Conservation (phyloP, 352 stramenopile genomes). For the Plasmopara halstedii region DNA sequence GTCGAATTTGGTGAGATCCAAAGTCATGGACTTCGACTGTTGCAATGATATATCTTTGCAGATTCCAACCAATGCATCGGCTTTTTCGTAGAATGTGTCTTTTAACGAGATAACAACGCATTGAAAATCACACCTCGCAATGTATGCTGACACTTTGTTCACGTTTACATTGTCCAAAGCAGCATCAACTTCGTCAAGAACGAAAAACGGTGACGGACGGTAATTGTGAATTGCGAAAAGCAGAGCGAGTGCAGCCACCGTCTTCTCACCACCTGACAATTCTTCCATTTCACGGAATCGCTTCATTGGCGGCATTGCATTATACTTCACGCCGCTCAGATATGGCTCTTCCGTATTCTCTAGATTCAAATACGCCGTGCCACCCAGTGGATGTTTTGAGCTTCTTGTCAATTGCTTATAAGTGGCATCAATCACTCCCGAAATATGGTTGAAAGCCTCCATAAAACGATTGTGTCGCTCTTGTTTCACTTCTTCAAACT, state of each 20-base stretch:
- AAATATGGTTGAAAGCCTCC: constrained; percentile 94
- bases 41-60: constrained; percentile 75
- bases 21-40: constrained; percentile 64
- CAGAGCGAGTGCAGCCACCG: constrained; percentile 96
- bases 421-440: constrained; percentile 89
- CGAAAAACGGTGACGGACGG: constrained; percentile 95
- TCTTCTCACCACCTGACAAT: constrained; percentile 98
- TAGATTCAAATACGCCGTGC: constrained; percentile 77
- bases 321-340: constrained; percentile 98
- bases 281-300: constrained; percentile 98
- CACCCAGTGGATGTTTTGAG: constrained; percentile 92
- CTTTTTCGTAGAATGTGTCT: constrained; percentile 95
- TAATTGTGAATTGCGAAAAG: constrained; percentile 99
- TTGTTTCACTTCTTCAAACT: constrained; percentile 76
- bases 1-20: constrained; percentile 76
- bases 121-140: constrained; percentile 93
- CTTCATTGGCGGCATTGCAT: constrained; percentile 99
- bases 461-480: constrained; percentile 80
- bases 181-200: constrained; percentile 99
- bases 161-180: constrained; percentile 99
- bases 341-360: constrained; percentile 94
- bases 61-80: constrained; percentile 90
- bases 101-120: constrained; percentile 99
- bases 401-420: constrained; percentile 98
- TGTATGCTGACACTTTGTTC: constrained; percentile 97